Conservation (phyloP, 441 rosid species). For the Mallotus japonicus region DNA sequence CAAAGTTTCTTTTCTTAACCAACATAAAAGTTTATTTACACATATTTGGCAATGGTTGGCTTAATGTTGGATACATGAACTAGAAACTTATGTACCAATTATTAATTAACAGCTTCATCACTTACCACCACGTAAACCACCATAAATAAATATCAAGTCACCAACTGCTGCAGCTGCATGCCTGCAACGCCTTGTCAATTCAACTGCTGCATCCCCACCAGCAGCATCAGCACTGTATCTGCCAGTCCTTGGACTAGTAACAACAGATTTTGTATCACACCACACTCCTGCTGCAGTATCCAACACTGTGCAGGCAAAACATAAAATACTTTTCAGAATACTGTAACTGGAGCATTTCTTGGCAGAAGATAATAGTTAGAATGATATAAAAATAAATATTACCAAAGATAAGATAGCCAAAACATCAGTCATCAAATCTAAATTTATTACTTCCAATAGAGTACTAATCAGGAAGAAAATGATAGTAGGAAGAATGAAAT, state of each 20-base stretch:
- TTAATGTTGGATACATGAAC: neutral
- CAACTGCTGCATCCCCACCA: constrained; percentile 97
- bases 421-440: neutral
- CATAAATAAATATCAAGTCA: constrained; percentile 92
- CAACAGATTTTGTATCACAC: constrained; percentile 99
- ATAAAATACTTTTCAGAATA: constrained; percentile 16
- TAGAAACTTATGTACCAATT: neutral
- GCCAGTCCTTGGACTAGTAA: constrained; percentile 93
- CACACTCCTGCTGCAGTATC: constrained; percentile 99
- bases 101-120: neutral
- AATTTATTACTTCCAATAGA: neutral
- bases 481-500: neutral
- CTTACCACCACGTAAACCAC: constrained; percentile 99
- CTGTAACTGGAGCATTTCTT: constrained; percentile 7
- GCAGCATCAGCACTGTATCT: constrained; percentile 96
- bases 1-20: too few species aligned
- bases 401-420: neutral
- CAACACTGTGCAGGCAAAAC: constrained; percentile 56
- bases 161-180: constrained; percentile 99
- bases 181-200: constrained; percentile 98
- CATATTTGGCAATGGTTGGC: neutral
- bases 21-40: neutral
- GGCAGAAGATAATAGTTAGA: neutral
- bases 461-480: too few species aligned
- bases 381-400: neutral